Evolutionary conservation across 768 basidiomycete genomes (phyloP), one percentile per base, ranked within the genome.

Genomic region (Austroboletus festivus): DNA sequence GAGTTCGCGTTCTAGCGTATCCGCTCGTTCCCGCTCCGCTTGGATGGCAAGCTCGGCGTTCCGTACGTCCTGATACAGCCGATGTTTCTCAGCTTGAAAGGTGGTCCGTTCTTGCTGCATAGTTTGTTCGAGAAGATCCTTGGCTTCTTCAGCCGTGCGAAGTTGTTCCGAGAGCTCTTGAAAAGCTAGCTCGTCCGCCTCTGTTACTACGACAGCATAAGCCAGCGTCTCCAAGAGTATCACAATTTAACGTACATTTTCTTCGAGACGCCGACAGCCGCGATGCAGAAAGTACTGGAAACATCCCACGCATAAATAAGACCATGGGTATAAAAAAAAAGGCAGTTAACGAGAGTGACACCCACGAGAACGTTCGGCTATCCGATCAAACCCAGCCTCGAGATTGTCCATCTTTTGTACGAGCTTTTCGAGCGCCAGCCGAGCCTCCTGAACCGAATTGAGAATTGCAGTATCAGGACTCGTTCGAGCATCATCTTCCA

Each of bases 291-390:
- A 91, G 74, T 30, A 93, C 90, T 91, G 44, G 24, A 46, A 48
- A 23, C 34, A 16, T 43, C 28, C 50, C 50, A 28, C n/a, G 52
- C 53, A 33, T 43, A 13, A 42, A 50, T 16, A 37, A 48, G 18
- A 37, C 9, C 2, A 33, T 30, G 5, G 19, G 3, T 3, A 4
- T n/a, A n/a, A n/a, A n/a, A 24, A 24, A 5, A 13, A 20, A 20
- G 16, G 16, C 16, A 13, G 33, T 13, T 3, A n/a, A 38, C 1
- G 22, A 16, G 5, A 52, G 57, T 89, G 47, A 28, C 28, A 28
- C 28, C 12, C 63, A 92, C 92, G 65, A 50, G 89, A 89, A 40
- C 86, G 80, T 62, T 93, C 90, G 3, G 89, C 86, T 57, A 94
- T 85, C 53, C 82, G 79, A 57, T 94, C 93, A 59, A 96, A 93